Evolutionary conservation across 2,329 filamentous ascomycete genomes (phyloP).

Genomic region (Xylaria arbuscula): DNA sequence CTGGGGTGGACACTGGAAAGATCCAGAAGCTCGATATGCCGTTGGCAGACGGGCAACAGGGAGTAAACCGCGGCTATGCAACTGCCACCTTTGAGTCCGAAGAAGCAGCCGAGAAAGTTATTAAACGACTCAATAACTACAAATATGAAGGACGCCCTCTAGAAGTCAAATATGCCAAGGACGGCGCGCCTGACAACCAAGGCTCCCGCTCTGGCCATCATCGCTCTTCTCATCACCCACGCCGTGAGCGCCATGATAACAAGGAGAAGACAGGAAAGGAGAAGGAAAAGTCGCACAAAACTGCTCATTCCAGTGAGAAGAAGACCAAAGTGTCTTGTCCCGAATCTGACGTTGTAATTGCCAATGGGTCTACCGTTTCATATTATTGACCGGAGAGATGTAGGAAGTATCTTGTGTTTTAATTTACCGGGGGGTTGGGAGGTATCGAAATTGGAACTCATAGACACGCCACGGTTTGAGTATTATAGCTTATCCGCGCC

Average conservation of each 20-base stretch:
- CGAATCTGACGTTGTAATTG: slow-evolving; percentile 45
- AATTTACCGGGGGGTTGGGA: not conserved
- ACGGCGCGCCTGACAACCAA: slow-evolving; percentile 45
- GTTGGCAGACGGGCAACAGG: slow-evolving; percentile 37
- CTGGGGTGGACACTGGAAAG: slow-evolving; percentile 44
- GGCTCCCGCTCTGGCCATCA: slow-evolving; percentile 29
- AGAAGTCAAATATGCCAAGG: slow-evolving; percentile 45
- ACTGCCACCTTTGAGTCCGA: slow-evolving; percentile 46
- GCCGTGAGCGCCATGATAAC: slow-evolving; percentile 33
- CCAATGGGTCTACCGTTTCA: slow-evolving; percentile 43
- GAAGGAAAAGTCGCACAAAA: slow-evolving; percentile 40
- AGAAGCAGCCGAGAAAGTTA: slow-evolving; percentile 43
- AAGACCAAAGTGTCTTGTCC: slow-evolving; percentile 39
- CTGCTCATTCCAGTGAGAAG: slow-evolving; percentile 37
- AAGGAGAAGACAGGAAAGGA: slow-evolving; percentile 41
- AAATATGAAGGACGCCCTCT: slow-evolving; percentile 44
- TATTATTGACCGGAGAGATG: slow-evolving; percentile 18
- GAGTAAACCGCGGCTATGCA: slow-evolving; percentile 45
- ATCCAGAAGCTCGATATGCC: slow-evolving; percentile 47
- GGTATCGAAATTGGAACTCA: not conserved
- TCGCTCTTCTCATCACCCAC: slow-evolving; percentile 29
- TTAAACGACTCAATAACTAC: slow-evolving; percentile 45
- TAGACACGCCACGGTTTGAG: not conserved
- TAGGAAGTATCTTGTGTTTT: slow-evolving; percentile 8
- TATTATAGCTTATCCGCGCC: not conserved